Conservation (phyloP, 108 stramenopile species). For the Pinguiococcus pyrenoidosus region DNA sequence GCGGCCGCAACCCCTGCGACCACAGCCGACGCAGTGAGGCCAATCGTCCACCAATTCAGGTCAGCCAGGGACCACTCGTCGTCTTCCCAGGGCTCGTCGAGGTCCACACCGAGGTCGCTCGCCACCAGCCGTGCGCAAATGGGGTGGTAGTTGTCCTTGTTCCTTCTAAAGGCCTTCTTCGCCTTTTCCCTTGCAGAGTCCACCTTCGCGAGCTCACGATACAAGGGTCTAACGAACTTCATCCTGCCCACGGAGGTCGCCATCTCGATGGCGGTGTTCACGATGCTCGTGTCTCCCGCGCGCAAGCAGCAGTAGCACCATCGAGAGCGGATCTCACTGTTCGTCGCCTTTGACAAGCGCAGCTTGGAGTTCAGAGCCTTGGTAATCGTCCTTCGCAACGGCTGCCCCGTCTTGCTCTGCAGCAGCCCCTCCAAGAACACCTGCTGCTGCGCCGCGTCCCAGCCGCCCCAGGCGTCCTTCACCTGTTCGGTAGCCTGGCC, state of each 20-base stretch:
- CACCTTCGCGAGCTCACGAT: constrained; percentile 55
- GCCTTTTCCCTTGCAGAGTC: constrained; percentile 46
- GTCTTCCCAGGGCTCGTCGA: too few relatives aligned
- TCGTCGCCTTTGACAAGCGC: neutral
- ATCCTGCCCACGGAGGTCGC: constrained; percentile 91
- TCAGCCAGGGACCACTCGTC: too few relatives aligned
- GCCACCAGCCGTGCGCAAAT: constrained; percentile 85
- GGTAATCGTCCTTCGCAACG: neutral
- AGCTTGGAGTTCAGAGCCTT: neutral
- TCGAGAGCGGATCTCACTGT: neutral
- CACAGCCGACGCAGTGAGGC: too few relatives aligned
- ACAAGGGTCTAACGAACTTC: constrained; percentile 91
- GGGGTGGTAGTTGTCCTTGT: constrained; percentile 81
- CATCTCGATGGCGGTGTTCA: constrained; percentile 60
- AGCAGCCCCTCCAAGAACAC: constrained; percentile 67
- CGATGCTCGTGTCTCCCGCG: constrained; percentile 46
- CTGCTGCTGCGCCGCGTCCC: constrained; percentile 65
- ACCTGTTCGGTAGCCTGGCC: neutral
- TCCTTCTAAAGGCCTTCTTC: constrained; percentile 54
- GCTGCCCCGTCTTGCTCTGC: constrained; percentile 8
- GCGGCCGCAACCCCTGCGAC: too few relatives aligned
- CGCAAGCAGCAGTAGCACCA: constrained; percentile 33
- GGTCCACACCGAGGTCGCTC: constrained; percentile 38
- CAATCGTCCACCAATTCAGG: too few relatives aligned
- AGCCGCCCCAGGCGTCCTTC: constrained; percentile 23